Evolutionary conservation across 1,284 basidiomycete species (phyloP).

Genomic region (Afroboletus lepidellus): DNA sequence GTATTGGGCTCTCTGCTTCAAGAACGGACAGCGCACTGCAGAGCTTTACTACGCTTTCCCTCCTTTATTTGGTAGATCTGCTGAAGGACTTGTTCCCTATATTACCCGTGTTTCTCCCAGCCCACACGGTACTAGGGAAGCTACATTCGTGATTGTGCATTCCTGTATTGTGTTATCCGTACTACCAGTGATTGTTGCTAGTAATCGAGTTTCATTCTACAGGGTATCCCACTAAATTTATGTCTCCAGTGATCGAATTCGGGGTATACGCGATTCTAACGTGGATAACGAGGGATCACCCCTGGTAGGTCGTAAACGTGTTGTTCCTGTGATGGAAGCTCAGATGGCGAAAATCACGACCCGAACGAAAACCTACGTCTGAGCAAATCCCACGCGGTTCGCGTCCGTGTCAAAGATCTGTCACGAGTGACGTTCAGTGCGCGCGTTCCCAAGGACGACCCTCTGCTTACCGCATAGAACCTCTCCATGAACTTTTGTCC

Average conservation of each 20-base stretch:
- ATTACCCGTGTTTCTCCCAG: too few species aligned
- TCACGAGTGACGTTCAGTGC: not conserved
- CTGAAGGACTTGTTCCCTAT: too few species aligned
- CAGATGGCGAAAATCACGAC: not conserved
- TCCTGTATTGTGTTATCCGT: too few species aligned
- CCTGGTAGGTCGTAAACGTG: not conserved
- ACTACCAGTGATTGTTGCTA: not conserved
- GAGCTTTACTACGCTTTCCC: too few species aligned
- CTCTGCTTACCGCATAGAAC: slow-evolving; percentile 18
- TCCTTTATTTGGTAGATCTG: too few species aligned
- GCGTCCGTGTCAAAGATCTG: slow-evolving; percentile 28
- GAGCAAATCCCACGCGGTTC: slow-evolving; percentile 25
- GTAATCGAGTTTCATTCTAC: not conserved
- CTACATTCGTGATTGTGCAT: too few species aligned
- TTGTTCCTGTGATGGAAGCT: slow-evolving; percentile 10
- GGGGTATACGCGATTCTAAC: not conserved
- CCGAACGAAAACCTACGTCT: slow-evolving; percentile 19
- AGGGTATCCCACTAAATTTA: not conserved
- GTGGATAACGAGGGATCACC: not conserved
- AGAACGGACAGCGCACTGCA: too few species aligned
- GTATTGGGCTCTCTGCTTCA: too few species aligned
- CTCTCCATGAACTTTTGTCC: slow-evolving; percentile 32
- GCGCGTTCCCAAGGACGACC: not conserved
- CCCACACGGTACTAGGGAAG: too few species aligned
- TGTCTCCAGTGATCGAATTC: not conserved